Evolutionary conservation across 257 asterid genomes (phyloP).

Genomic region (Solanum clarkiae): DNA sequence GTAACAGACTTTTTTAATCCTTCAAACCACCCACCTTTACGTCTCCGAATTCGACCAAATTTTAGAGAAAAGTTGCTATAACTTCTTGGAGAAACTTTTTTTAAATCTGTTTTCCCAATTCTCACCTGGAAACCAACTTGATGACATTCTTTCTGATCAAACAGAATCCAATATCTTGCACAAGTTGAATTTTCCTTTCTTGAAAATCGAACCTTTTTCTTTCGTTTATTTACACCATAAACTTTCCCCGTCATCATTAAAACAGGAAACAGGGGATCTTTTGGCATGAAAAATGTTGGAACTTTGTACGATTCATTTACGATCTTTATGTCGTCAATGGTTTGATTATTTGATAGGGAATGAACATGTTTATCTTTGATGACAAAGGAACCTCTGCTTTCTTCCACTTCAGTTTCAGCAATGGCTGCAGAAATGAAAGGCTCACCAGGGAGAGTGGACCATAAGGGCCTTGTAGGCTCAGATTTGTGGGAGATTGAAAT

Average conservation of each 20-base stretch:
- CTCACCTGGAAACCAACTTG: constrained; percentile 71
- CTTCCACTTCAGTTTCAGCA: constrained; percentile 77
- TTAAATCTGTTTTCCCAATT: constrained; percentile 44
- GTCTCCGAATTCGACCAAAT: constrained; percentile 29
- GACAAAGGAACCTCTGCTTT: constrained; percentile 86
- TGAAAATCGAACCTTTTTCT: background rate
- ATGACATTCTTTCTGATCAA: constrained; percentile 53
- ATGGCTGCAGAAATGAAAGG: constrained; percentile 76
- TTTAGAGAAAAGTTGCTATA: constrained; percentile 33
- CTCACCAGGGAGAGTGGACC: constrained; percentile 79
- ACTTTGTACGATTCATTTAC: constrained; percentile 22
- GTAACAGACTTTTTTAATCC: constrained; percentile 20
- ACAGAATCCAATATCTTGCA: constrained; percentile 69
- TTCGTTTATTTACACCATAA: constrained; percentile 21
- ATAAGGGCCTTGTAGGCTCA: constrained; percentile 44
- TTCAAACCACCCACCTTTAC: constrained; percentile 27
- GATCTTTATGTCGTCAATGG: constrained; percentile 42
- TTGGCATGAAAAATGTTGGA: background rate
- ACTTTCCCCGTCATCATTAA: constrained; percentile 59
- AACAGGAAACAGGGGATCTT: constrained; percentile 17
- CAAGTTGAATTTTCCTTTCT: constrained; percentile 12
- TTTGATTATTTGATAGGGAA: constrained; percentile 58
- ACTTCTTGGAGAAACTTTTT: constrained; percentile 38
- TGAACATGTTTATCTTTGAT: constrained; percentile 50
- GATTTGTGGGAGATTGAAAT: constrained; percentile 45